A percentile compares a stretch with the other conserved stretches of the same genome.
Evolutionary conservation across 768 basidiomycete species (phyloP).

Genomic region (Hygrocybe punicea): DNA sequence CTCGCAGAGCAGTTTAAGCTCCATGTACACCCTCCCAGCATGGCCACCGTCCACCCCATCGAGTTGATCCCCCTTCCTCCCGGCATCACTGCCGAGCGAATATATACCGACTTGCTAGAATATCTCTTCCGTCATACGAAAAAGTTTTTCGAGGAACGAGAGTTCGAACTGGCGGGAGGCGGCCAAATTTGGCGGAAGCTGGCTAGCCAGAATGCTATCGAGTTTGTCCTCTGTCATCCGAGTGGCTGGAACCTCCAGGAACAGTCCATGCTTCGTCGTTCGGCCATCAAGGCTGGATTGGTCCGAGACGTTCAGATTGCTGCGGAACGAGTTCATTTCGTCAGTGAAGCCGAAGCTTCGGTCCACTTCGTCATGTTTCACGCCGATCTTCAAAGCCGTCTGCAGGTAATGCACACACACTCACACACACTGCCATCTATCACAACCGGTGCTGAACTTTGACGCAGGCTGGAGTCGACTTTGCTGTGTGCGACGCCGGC

Average conservation of each 20-base stretch:
- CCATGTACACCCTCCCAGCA: slow-evolving; percentile 4
- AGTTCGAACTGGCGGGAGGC: not conserved
- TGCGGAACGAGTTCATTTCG: not conserved
- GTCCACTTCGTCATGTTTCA: slow-evolving; percentile 5
- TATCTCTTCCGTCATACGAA: not conserved
- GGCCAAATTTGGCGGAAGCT: not conserved
- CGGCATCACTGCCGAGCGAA: not conserved
- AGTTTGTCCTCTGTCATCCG: slow-evolving; percentile 1
- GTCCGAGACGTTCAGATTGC: not conserved
- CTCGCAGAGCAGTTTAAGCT: slow-evolving; percentile 5
- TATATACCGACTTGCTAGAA: not conserved
- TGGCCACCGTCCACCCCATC: not conserved
- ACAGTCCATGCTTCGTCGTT: not conserved
- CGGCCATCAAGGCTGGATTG: not conserved
- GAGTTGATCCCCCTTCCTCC: slow-evolving; percentile 1
- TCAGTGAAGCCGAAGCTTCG: slow-evolving; percentile 2
- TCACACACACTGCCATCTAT: too few species aligned
- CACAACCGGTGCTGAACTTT: not conserved
- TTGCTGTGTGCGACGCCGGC: slow-evolving; percentile 1
- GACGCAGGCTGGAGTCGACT: not conserved
- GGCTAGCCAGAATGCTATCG: not conserved
- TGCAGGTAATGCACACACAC: not conserved
- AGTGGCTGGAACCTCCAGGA: not conserved
- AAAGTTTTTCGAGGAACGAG: not conserved
- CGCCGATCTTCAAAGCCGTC: slow-evolving; percentile 3